Evolutionary conservation across 2,329 filamentous ascomycete genomes (phyloP), one percentile per base, ranked within the genome.

Genomic region (Clonostachys rhizophaga): DNA sequence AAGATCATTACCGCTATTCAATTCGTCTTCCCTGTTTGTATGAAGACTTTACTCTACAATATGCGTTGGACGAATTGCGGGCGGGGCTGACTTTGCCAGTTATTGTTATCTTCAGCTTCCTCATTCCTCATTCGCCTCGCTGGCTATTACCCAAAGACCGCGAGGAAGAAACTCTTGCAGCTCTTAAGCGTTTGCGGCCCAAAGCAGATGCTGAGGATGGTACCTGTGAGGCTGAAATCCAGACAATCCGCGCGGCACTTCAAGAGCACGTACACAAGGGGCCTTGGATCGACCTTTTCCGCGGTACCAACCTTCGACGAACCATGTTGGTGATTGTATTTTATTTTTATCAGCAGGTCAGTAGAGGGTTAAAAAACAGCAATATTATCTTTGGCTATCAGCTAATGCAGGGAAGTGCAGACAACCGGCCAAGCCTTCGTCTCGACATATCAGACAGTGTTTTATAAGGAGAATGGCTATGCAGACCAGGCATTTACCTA

Each of bases 91-190:
- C 16, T 43, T n/a, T 30, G 13, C 18, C 16, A 43, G 42, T 53
- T 6, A 52, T 57, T 5, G 34, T 46, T 36, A 18, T 40, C 5
- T 45, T 45, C 10, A 41, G 44, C 12, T 37, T 43, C 34, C 41
- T 49, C 34, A 45, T 49, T 17, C 58, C 58, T 20, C 57, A 61
- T 46, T 60, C 57, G 1, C 59, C 59, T 1, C 55, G 59, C 11
- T 62, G 58, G 58, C 50, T 62, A n/a, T 48, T 61, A 18, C 44
- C 49, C 11, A 45, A 53, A n/a, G 54, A 54, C 10, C 40, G 49
- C 13, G 40, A 47, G 5, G 51, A 53, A 12, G 41, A 53, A 39
- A 52, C 52, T 1, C 47, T 49, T 2, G 41, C 49, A 20, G 50
- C 48, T 5, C 10, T 55, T 3, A 44, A 48, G n/a, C 52, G 52